A percentile compares a stretch with the other conserved stretches of the same genome.
Conservation (phyloP, 2,329 filamentous ascomycete genomes). For the Talaromyces marneffei region DNA sequence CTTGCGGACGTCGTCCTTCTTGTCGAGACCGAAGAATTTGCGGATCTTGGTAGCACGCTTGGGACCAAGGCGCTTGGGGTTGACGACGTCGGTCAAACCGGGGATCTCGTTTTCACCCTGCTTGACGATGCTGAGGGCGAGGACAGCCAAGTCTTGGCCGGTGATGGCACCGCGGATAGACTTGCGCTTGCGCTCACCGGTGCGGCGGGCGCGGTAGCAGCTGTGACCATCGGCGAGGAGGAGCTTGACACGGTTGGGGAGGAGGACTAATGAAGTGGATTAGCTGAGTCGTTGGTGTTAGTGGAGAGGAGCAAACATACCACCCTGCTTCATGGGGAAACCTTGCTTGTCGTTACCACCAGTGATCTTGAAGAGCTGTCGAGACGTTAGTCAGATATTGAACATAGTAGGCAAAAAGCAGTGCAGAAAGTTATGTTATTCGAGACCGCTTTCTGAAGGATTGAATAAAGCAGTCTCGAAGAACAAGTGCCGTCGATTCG, state of each 20-base stretch:
- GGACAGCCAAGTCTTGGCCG: slow-evolving; percentile 87
- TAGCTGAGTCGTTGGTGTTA: slow-evolving; percentile 18
- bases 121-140: slow-evolving; percentile 95
- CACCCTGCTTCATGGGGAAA: slow-evolving; percentile 99
- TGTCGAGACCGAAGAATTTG: slow-evolving; percentile 99
- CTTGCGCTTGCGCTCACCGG: slow-evolving; percentile 99
- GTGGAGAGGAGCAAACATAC: slow-evolving; percentile 31
- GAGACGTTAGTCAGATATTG: neutral
- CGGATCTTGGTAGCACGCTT: slow-evolving; percentile 99
- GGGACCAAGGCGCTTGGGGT: slow-evolving; percentile 98
- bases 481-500: neutral
- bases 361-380: slow-evolving; percentile 85
- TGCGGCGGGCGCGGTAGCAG: slow-evolving; percentile 97
- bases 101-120: slow-evolving; percentile 92
- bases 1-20: slow-evolving; percentile 99
- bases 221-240: slow-evolving; percentile 92
- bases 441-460: neutral
- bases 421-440: neutral
- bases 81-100: slow-evolving; percentile 93
- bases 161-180: slow-evolving; percentile 98
- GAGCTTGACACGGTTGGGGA: slow-evolving; percentile 96
- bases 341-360: slow-evolving; percentile 99
- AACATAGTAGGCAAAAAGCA: neutral
- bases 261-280: slow-evolving; percentile 54
- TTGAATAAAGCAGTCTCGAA: neutral